A percentile compares a stretch with the other conserved stretches of the same genome.
Evolutionary conservation across 192 early-diverging fungal genomes (phyloP).

Genomic region (Backusella liffmaniae): DNA sequence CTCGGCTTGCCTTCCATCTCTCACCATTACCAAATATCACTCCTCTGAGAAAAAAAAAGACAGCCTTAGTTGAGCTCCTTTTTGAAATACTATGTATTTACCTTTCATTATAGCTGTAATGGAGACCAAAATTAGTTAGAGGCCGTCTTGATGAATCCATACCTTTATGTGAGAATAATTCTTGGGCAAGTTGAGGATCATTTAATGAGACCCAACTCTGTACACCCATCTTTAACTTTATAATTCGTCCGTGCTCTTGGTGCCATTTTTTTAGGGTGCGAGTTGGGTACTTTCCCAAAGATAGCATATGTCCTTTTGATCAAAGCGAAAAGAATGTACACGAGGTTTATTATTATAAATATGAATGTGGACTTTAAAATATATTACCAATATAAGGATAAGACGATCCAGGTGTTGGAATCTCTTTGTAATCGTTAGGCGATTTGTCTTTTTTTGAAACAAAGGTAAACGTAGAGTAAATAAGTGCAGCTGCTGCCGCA

Average conservation of each 20-base stretch:
- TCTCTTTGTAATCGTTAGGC: background rate
- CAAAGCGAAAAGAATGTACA: too few relatives aligned
- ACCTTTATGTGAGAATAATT: conserved; percentile 2
- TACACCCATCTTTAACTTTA: background rate
- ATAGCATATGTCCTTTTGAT: background rate
- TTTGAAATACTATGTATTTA: background rate
- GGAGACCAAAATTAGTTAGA: background rate
- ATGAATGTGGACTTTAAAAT: background rate
- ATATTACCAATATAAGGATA: conserved; percentile 1
- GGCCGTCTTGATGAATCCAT: background rate
- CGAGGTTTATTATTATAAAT: background rate
- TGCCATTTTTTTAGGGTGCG: background rate
- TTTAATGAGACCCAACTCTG: conserved; percentile 1
- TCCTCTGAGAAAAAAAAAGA: background rate
- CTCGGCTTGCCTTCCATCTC: background rate
- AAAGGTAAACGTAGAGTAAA: too few relatives aligned
- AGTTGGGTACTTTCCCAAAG: background rate
- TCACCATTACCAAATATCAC: background rate
- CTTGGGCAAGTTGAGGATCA: conserved; percentile 8
- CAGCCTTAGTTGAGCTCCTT: too few relatives aligned
- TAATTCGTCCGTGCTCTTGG: background rate
- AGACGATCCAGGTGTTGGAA: background rate
- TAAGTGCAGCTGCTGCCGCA: too few relatives aligned
- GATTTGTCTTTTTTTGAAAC: background rate
- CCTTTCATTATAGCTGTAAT: background rate